These are phyloP conservation scores for Leishmania braziliensis DNA, from an alignment of 208 protist species.

Conservation along the genomic window DNA sequence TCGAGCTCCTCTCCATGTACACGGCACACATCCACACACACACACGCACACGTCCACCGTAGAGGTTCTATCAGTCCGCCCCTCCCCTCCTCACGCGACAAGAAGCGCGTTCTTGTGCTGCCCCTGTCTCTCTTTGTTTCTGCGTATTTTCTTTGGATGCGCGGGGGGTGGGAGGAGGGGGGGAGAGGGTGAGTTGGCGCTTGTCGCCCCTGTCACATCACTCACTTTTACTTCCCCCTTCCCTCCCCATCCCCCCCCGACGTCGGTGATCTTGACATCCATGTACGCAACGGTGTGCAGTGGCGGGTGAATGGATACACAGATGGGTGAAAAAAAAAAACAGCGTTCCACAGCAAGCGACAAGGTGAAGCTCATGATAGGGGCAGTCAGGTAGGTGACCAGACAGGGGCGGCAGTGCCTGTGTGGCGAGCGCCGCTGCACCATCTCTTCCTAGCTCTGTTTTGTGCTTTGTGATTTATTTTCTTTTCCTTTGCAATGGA, in stretches of 20 bases:
- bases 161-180: background rate
- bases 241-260: background rate
- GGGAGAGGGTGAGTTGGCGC: background rate
- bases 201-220: background rate
- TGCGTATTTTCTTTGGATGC: slow-evolving; percentile 5
- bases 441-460: background rate
- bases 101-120: background rate
- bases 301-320: background rate
- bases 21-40: background rate
- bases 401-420: background rate
- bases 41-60: background rate
- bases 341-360: background rate
- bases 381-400: background rate
- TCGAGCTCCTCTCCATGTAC: background rate
- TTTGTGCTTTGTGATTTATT: background rate
- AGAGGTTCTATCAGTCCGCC: background rate
- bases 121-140: slow-evolving; percentile 10
- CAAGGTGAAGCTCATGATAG: background rate
- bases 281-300: background rate
- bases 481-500: background rate
- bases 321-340: background rate
- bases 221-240: background rate
- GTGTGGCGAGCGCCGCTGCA: background rate
- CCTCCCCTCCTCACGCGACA: background rate
- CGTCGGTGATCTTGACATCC: background rate